Percentiles rank a stretch among this genome's conserved stretches.
Conservation (phyloP, 2,329 filamentous ascomycete species). For the Epichloe glyceriae region DNA sequence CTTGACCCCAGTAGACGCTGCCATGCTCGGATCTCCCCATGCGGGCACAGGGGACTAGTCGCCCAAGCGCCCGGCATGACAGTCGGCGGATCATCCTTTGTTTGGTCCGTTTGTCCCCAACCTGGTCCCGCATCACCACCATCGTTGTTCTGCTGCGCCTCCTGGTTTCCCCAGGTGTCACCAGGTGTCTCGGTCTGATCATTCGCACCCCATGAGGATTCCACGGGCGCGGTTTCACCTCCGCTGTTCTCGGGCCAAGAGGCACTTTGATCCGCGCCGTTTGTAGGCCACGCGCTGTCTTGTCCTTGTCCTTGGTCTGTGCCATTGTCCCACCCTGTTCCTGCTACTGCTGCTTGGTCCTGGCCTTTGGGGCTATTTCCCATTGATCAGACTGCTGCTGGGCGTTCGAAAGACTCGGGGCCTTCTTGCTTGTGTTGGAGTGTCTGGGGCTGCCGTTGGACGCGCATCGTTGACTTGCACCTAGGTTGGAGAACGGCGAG, state of each 20-base stretch:
- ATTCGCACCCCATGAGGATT: not conserved
- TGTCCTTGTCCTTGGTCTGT: not conserved
- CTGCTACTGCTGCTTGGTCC: not conserved
- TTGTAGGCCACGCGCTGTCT: not conserved
- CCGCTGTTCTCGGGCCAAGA: not conserved
- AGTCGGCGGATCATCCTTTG: not conserved
- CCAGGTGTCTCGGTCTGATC: not conserved
- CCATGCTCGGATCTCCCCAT: conserved; percentile 20
- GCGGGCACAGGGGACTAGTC: conserved; percentile 5
- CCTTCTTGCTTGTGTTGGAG: conserved; percentile 3
- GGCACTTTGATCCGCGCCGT: not conserved
- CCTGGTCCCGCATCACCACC: not conserved
- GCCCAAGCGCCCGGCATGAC: conserved; percentile 23
- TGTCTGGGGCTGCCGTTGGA: not conserved
- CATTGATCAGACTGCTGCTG: not conserved
- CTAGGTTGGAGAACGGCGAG: conserved; percentile 11
- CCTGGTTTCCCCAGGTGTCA: not conserved
- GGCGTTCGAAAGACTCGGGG: not conserved
- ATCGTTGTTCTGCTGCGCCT: conserved; percentile 4
- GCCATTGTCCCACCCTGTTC: not conserved
- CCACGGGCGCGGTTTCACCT: not conserved
- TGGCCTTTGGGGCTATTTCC: not conserved
- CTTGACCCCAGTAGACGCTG: conserved; percentile 19
- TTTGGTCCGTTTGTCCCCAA: not conserved
- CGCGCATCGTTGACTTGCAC: conserved; percentile 2